phyloP scores from a whole-genome alignment of 73 alveolate species.

The Breviolum minutum region DNA sequence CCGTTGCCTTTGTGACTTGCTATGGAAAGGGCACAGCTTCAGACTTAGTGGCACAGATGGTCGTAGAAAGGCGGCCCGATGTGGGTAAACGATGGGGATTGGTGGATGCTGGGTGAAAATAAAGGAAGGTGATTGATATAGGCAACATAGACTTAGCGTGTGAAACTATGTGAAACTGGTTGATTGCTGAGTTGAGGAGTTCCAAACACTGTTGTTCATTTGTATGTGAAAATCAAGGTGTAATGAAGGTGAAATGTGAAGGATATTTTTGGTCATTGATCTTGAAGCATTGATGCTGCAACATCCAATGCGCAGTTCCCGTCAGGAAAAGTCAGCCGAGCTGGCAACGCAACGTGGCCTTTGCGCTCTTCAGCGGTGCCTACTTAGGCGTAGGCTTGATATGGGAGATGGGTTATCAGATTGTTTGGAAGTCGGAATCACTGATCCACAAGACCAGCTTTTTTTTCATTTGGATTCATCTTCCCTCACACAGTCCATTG shows the following conservation, averaged over 20 bases:
- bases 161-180: no score
- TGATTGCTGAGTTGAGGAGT: no score
- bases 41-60: slow-evolving; percentile 70
- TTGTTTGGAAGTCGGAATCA: no score
- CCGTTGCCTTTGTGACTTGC: slow-evolving; percentile 88
- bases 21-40: slow-evolving; percentile 83
- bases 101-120: neutral
- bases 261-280: no score
- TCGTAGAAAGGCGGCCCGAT: slow-evolving; percentile 46
- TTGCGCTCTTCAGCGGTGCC: slow-evolving; percentile 85
- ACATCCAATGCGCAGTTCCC: neutral
- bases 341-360: slow-evolving; percentile 52
- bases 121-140: neutral
- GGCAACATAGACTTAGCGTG: no score
- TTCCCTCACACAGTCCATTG: no score
- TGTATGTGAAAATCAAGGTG: no score
- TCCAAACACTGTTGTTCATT: no score
- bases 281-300: no score
- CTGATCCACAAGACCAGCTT: no score
- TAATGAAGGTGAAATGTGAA: no score
- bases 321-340: slow-evolving; percentile 42
- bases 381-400: slow-evolving; percentile 36
- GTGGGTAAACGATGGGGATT: neutral
- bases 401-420: neutral
- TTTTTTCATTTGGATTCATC: no score